Conservation (phyloP, 208 protist species). For the Leishmania major region DNA sequence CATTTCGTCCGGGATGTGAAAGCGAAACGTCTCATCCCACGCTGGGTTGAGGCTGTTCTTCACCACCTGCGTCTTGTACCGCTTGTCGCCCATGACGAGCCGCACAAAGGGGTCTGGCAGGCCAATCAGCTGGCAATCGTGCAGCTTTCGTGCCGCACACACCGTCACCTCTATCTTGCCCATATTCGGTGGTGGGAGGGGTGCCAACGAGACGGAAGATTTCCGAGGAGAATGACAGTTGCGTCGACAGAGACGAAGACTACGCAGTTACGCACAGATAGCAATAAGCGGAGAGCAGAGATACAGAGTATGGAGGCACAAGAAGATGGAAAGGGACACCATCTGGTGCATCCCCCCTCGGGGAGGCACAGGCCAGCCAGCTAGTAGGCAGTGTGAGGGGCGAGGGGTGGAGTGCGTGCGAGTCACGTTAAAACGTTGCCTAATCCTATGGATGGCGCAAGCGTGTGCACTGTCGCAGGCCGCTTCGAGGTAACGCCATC, state of each 20-base stretch:
- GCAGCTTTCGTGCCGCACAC: conserved; percentile 61
- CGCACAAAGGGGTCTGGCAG: conserved; percentile 70
- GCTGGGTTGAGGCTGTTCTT: conserved; percentile 51
- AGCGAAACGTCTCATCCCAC: conserved; percentile 77
- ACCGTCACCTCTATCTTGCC: conserved; percentile 76
- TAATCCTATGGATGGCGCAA: not conserved
- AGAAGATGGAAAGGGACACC: not conserved
- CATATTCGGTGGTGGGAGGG: conserved; percentile 31
- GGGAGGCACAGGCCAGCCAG: not conserved
- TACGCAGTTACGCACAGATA: not conserved
- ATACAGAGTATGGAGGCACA: not conserved
- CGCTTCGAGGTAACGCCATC: not conserved
- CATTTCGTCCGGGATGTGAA: conserved; percentile 65
- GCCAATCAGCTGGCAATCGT: conserved; percentile 43
- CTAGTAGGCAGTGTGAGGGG: not conserved
- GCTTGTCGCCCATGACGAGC: conserved; percentile 46
- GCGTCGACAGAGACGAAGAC: not conserved
- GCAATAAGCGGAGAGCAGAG: not conserved
- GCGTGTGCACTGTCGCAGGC: not conserved
- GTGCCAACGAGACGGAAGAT: not conserved
- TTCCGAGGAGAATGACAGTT: not conserved
- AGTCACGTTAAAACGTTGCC: not conserved
- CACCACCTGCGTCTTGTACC: conserved; percentile 73
- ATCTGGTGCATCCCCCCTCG: not conserved
- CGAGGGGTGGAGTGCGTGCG: not conserved